Conservation (phyloP, 73 alveolate species). For the Tetrahymena malaccensis region DNA sequence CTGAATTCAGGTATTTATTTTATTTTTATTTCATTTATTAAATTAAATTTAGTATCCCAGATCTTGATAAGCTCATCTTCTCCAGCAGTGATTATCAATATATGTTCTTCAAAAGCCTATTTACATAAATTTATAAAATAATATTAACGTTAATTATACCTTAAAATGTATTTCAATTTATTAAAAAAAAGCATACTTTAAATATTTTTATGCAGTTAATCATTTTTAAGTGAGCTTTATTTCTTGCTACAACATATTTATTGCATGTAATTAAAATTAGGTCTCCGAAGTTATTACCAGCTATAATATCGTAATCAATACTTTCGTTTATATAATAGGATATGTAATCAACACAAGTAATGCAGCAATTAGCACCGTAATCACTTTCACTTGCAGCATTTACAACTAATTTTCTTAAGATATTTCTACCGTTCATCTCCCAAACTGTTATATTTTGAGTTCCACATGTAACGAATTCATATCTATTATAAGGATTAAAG, state of each 20-base stretch:
- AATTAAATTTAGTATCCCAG: constrained; percentile 76
- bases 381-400: constrained; percentile 17
- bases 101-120: constrained; percentile 22
- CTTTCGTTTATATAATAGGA: constrained; percentile 54
- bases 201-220: constrained; percentile 82
- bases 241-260: constrained; percentile 64
- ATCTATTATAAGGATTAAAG: constrained; percentile 66
- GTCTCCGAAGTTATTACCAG: constrained; percentile 86
- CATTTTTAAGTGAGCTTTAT: constrained; percentile 82
- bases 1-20: constrained; percentile 23
- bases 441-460: constrained; percentile 78
- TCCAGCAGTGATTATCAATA: constrained; percentile 76
- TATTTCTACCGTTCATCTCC: constrained; percentile 70
- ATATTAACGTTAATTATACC: too few relatives aligned
- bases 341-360: constrained; percentile 41
- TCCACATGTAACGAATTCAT: constrained; percentile 81
- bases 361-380: constrained; percentile 22
- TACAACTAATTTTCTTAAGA: constrained; percentile 44
- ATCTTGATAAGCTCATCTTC: constrained; percentile 88
- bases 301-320: constrained; percentile 68
- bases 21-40: constrained; percentile 34
- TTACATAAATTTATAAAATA: background rate
- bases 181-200: background rate
- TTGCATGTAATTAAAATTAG: constrained; percentile 72
- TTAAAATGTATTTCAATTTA: too few relatives aligned